Evolutionary conservation across 108 stramenopile species (phyloP).

Genomic region (Cyclotella sp.): DNA sequence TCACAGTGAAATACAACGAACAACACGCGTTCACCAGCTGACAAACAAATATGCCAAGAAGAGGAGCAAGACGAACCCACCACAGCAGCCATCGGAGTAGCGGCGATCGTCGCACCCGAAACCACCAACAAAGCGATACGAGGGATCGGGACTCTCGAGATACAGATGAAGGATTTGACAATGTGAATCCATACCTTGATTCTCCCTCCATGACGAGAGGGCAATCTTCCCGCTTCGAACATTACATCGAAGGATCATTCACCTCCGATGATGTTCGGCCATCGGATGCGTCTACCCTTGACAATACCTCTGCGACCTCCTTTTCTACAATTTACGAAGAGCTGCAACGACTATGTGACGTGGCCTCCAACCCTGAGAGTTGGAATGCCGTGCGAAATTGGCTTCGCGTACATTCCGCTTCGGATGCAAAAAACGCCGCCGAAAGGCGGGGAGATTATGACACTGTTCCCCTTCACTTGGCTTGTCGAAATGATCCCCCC

Average conservation of each 20-base stretch:
- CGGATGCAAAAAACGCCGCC: constrained; percentile 63
- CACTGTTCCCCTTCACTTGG: constrained; percentile 74
- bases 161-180: neutral
- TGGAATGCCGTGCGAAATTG: constrained; percentile 72
- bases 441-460: constrained; percentile 64
- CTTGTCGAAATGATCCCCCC: constrained; percentile 64
- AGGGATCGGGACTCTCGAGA: constrained; percentile 1
- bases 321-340: neutral
- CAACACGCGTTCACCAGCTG: too few relatives aligned
- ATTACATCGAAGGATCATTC: neutral
- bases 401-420: constrained; percentile 55
- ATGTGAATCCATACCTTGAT: constrained; percentile 2
- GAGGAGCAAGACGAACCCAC: neutral
- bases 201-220: neutral
- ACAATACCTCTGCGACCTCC: neutral
- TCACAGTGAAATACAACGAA: too few relatives aligned
- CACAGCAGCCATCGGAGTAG: neutral
- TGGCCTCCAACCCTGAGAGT: constrained; percentile 16
- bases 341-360: constrained; percentile 20
- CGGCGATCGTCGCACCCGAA: neutral
- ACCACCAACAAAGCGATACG: neutral
- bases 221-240: too few relatives aligned
- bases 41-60: constrained; percentile 2
- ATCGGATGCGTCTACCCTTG: neutral
- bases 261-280: neutral